Conservation (phyloP, 495 filamentous ascomycete species). For the Pseudotulostoma volvatum region DNA sequence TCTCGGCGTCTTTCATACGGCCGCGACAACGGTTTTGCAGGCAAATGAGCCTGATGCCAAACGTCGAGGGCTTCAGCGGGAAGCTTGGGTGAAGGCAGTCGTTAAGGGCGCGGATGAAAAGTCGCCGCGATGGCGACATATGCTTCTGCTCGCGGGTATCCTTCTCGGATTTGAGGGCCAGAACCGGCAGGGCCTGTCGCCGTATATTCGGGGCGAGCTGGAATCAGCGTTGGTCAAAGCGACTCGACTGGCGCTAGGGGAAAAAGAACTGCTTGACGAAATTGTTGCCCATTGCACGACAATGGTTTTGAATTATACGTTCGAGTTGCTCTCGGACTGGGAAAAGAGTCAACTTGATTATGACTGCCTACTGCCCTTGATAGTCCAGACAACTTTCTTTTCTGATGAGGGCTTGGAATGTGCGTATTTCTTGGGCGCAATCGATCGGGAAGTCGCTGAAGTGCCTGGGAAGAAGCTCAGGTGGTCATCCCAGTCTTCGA, state of each 20-base stretch:
- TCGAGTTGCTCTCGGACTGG: conserved; percentile 50
- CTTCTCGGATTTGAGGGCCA: conserved; percentile 65
- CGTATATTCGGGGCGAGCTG: conserved; percentile 48
- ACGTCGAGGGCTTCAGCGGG: conserved; percentile 34
- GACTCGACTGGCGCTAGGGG: conserved; percentile 56
- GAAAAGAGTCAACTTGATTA: conserved; percentile 47
- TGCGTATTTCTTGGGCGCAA: conserved; percentile 62
- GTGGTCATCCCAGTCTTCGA: conserved; percentile 49
- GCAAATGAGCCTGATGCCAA: conserved; percentile 31
- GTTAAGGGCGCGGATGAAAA: conserved; percentile 70
- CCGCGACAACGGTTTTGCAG: conserved; percentile 48
- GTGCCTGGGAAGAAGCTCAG: conserved; percentile 45
- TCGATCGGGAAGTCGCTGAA: conserved; percentile 59
- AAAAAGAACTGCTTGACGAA: conserved; percentile 29
- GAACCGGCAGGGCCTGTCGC: conserved; percentile 44
- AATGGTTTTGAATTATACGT: conserved; percentile 63
- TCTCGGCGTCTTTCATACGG: conserved; percentile 77
- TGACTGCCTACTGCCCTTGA: conserved; percentile 54
- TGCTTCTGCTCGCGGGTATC: conserved; percentile 64
- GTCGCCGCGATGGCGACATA: conserved; percentile 77
- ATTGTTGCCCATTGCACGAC: conserved; percentile 46
- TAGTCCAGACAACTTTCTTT: conserved; percentile 49
- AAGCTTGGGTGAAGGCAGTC: conserved; percentile 74
- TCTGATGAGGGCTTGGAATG: conserved; percentile 63
- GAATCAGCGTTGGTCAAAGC: conserved; percentile 66